phyloP scores from a whole-genome alignment of 176 grass and related monocot genomes.

The Carex myosuroides region DNA sequence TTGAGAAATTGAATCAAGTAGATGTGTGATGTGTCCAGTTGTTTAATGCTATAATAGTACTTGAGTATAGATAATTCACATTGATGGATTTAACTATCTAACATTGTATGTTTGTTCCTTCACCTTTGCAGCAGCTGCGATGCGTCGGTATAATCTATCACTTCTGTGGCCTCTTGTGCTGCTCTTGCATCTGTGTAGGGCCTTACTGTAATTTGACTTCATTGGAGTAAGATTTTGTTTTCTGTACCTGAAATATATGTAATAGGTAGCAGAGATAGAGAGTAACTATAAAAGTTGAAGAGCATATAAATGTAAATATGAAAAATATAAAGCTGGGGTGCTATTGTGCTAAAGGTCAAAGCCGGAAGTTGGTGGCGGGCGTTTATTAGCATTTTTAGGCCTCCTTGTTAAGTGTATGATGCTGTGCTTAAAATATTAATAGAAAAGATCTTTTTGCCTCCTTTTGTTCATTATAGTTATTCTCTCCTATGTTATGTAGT shows the following conservation, averaged over 20 bases:
- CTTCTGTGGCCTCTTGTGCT: constrained; percentile 3
- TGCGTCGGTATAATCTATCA: background rate
- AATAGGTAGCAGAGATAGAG: background rate
- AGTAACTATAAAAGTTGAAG: background rate
- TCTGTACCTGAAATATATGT: background rate
- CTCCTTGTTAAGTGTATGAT: constrained; percentile 11
- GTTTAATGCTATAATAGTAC: background rate
- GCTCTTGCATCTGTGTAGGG: background rate
- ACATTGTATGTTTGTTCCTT: background rate
- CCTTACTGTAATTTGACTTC: constrained; percentile 1
- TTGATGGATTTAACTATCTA: background rate
- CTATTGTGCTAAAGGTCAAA: constrained; percentile 23
- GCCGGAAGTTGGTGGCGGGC: constrained; percentile 16
- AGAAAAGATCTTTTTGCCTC: background rate
- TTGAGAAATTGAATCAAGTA: background rate
- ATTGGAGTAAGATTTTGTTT: constrained; percentile 16
- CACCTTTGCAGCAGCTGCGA: background rate
- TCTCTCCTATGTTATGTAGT: background rate
- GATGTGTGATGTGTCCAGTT: background rate
- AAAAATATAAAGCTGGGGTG: constrained; percentile 4
- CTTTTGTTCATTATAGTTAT: background rate
- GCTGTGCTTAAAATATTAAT: background rate
- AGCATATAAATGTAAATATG: constrained; percentile 25
- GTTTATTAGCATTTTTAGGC: constrained; percentile 19
- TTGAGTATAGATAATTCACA: background rate